Conservation (phyloP, 1,284 basidiomycete genomes). For the Kwoniella shivajii region DNA sequence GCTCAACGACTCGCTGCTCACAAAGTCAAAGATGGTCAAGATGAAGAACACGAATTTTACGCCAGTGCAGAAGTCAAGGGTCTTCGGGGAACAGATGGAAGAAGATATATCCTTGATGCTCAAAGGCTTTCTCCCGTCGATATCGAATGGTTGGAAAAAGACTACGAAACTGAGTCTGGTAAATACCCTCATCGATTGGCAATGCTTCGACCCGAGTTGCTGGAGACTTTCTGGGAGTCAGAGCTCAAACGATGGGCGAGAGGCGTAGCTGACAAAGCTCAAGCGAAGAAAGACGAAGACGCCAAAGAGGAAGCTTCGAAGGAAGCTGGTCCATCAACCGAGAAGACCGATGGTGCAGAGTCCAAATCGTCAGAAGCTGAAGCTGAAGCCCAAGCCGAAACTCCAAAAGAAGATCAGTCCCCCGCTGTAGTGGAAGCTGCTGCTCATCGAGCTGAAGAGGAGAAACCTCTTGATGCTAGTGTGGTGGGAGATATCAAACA, state of each 20-base stretch:
- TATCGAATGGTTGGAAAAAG: slow-evolving; percentile 61
- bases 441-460: slow-evolving; percentile 31
- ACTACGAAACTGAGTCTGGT: slow-evolving; percentile 45
- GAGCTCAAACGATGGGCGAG: slow-evolving; percentile 60
- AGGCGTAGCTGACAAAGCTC: slow-evolving; percentile 47
- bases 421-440: slow-evolving; percentile 32
- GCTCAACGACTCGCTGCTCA: slow-evolving; percentile 59
- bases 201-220: slow-evolving; percentile 62
- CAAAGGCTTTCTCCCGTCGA: slow-evolving; percentile 60
- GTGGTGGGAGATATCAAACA: slow-evolving; percentile 39
- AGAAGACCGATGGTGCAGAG: slow-evolving; percentile 6
- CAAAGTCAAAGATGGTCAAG: slow-evolving; percentile 56
- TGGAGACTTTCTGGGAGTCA: slow-evolving; percentile 60
- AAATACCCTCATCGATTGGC: slow-evolving; percentile 60
- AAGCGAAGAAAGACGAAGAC: slow-evolving; percentile 20
- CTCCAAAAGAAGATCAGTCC: slow-evolving; percentile 44
- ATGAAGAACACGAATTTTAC: slow-evolving; percentile 57
- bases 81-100: slow-evolving; percentile 60
- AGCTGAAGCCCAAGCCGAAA: slow-evolving; percentile 51
- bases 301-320: slow-evolving; percentile 25
- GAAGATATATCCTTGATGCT: slow-evolving; percentile 61
- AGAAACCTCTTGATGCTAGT: slow-evolving; percentile 31
- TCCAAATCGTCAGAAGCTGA: slow-evolving; percentile 21
- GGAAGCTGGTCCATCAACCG: slow-evolving; percentile 22
- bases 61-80: slow-evolving; percentile 62